Percentiles rank a stretch among this genome's conserved stretches.
Conservation (phyloP, 306 rosid genomes). For the Glycine soja region DNA sequence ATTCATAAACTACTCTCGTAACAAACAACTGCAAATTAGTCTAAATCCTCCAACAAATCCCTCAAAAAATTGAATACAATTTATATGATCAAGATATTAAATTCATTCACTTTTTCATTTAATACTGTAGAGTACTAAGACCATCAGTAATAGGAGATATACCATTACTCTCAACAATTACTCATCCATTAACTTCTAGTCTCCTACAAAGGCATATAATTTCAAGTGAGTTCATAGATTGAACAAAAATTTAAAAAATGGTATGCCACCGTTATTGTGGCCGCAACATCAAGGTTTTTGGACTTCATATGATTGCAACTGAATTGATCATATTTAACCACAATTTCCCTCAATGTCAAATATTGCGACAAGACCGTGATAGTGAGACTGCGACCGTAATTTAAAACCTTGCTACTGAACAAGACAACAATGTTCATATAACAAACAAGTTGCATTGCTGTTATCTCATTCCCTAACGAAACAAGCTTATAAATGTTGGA, state of each 20-base stretch:
- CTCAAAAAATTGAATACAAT: background rate
- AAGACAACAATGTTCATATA: background rate
- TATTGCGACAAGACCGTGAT: background rate
- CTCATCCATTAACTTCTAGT: background rate
- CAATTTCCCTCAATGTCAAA: background rate
- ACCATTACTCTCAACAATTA: background rate
- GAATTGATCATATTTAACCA: background rate
- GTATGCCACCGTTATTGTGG: no score
- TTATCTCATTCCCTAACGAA: background rate
- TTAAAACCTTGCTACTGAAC: background rate
- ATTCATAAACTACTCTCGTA: slow-evolving; percentile 4
- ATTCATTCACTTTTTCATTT: background rate
- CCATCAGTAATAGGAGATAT: background rate
- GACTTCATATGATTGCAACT: background rate
- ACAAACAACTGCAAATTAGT: background rate
- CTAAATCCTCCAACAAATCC: background rate
- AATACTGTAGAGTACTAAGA: background rate
- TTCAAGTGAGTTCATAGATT: slow-evolving; percentile 10
- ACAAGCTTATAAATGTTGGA: background rate
- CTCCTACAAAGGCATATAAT: slow-evolving; percentile 13
- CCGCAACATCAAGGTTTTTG: background rate
- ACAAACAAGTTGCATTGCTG: slow-evolving; percentile 2
- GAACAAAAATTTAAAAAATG: background rate
- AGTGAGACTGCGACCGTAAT: no score
- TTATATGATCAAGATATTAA: background rate